Percentiles rank a stretch among this genome's conserved stretches.
Conservation (phyloP, 148 eudicot genomes). For the Rhododendron ferrugineum region DNA sequence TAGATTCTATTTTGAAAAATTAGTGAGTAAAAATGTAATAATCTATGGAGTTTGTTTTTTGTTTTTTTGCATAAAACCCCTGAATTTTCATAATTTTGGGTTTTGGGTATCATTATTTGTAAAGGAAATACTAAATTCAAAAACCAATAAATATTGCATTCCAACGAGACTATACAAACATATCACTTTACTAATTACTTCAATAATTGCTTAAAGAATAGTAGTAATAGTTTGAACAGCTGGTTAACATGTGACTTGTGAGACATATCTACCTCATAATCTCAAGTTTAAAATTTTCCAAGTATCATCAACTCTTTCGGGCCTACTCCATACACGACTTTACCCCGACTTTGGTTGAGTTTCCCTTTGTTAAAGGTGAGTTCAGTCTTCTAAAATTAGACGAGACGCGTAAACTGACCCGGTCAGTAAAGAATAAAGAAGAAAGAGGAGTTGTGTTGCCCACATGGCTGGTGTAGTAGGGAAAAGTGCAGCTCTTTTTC, state of each 20-base stretch:
- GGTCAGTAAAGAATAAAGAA: too few relatives aligned
- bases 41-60: neutral
- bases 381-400: neutral
- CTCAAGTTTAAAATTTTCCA: neutral
- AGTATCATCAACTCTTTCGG: neutral
- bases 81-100: neutral
- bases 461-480: neutral
- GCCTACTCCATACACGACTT: neutral
- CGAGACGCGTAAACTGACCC: neutral
- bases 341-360: neutral
- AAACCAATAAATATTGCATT: neutral
- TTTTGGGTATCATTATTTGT: neutral
- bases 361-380: neutral
- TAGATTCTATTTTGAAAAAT: too few relatives aligned
- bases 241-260: neutral
- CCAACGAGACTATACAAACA: neutral
- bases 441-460: too few relatives aligned
- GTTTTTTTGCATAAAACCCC: neutral
- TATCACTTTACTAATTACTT: neutral
- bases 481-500: neutral
- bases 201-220: neutral
- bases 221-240: neutral
- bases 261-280: neutral
- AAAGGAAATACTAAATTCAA: neutral
- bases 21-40: too few relatives aligned